phyloP scores from a whole-genome alignment of 2,329 filamentous ascomycete species.

The Zasmidium citrigriseum region DNA sequence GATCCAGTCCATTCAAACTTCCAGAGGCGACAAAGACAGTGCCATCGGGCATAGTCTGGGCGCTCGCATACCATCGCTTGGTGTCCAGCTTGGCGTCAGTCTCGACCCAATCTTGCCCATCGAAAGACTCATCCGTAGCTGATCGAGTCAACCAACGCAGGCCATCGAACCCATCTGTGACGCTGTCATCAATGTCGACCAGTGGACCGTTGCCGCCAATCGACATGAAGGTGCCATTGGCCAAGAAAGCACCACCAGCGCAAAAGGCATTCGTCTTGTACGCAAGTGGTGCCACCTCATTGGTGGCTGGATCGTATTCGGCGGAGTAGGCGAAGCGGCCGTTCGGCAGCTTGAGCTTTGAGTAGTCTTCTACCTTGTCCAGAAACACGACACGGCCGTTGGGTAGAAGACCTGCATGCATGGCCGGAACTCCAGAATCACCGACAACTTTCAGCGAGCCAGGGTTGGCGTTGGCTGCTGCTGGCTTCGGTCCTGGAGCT shows the following conservation, averaged over 20 bases:
- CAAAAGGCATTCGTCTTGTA: constrained; percentile 65
- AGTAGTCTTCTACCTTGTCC: constrained; percentile 65
- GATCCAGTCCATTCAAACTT: constrained; percentile 60
- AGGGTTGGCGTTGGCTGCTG: constrained; percentile 47
- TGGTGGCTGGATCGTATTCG: constrained; percentile 58
- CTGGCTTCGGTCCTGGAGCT: constrained; percentile 47
- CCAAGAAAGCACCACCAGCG: constrained; percentile 59
- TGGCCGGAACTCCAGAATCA: constrained; percentile 61
- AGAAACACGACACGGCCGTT: constrained; percentile 62
- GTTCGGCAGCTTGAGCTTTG: constrained; percentile 55
- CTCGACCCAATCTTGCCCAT: constrained; percentile 57
- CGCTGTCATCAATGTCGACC: constrained; percentile 57
- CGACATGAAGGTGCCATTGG: constrained; percentile 57
- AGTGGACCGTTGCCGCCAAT: constrained; percentile 61
- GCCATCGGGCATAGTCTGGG: constrained; percentile 59
- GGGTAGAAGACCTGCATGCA: constrained; percentile 62
- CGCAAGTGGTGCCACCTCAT: constrained; percentile 48
- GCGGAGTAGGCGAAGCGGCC: constrained; percentile 61
- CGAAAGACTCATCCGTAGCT: constrained; percentile 43
- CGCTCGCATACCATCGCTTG: constrained; percentile 61
- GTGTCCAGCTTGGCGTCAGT: constrained; percentile 54
- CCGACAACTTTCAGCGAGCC: constrained; percentile 54
- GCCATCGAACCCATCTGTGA: constrained; percentile 59
- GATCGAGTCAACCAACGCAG: constrained; percentile 58
- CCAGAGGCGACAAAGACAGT: constrained; percentile 61